A percentile compares a stretch with the other conserved stretches of the same genome.
Conservation (phyloP, 345 rosid species). For the Brassica incana region DNA sequence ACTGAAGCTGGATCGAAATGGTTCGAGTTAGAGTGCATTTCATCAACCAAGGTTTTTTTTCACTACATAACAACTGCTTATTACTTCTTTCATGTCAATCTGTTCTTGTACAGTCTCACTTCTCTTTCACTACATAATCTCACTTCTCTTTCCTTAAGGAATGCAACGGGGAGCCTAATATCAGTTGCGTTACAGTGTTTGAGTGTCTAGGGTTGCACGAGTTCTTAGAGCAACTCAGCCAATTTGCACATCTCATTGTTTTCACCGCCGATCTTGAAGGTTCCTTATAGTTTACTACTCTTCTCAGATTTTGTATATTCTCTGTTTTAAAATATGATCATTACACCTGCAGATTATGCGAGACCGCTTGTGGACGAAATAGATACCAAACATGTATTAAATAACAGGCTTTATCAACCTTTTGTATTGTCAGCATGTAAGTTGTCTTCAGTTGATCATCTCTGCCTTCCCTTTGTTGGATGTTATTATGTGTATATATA, state of each 20-base stretch:
- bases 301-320: not conserved
- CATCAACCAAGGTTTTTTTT: conserved; percentile 71
- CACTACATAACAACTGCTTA: not conserved
- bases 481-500: too few relatives aligned
- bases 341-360: conserved; percentile 62
- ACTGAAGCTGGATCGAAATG: conserved; percentile 69
- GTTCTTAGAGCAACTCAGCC: conserved; percentile 63
- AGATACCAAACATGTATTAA: too few relatives aligned
- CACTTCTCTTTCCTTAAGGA: conserved; percentile 54
- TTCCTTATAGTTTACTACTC: not conserved
- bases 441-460: too few relatives aligned
- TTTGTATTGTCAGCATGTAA: too few relatives aligned
- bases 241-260: conserved; percentile 74
- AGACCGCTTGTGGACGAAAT: conserved; percentile 45
- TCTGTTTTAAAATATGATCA: not conserved
- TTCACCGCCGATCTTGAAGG: conserved; percentile 90
- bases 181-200: conserved; percentile 72
- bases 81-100: not conserved
- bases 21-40: conserved; percentile 79
- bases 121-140: not conserved
- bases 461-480: too few relatives aligned
- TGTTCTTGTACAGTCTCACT: not conserved
- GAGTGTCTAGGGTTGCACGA: conserved; percentile 87
- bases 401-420: too few relatives aligned
- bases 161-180: conserved; percentile 60